phyloP scores from a whole-genome alignment of 192 early-diverging fungal species.

The Coemansia sp. region DNA sequence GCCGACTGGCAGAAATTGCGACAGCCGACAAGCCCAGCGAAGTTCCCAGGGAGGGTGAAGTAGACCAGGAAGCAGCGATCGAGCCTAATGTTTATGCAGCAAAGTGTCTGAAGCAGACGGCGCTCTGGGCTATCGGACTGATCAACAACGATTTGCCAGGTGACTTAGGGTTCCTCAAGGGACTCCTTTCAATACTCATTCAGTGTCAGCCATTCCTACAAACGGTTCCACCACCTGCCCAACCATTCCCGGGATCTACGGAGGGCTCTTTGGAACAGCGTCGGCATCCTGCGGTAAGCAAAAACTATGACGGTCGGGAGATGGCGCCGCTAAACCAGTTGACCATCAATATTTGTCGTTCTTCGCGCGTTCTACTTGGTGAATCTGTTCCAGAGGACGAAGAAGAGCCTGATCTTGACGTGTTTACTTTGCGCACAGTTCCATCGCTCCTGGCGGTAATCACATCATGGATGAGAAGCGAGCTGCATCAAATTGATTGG shows the following conservation, averaged over 20 bases:
- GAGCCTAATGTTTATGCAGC: too few species aligned
- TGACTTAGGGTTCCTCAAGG: conserved; percentile 15
- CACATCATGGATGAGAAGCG: conserved; percentile 20
- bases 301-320: conserved; percentile 12
- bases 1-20: conserved; percentile 2
- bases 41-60: not conserved
- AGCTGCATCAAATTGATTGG: conserved; percentile 36
- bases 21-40: not conserved
- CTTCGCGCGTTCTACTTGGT: conserved; percentile 9
- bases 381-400: conserved; percentile 4
- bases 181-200: conserved; percentile 5
- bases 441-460: conserved; percentile 10
- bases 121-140: conserved; percentile 10
- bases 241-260: too few species aligned
- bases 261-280: not conserved
- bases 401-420: conserved; percentile 17
- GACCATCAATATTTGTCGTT: conserved; percentile 8
- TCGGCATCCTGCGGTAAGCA: not conserved
- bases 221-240: not conserved
- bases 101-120: conserved; percentile 4
- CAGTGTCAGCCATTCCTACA: conserved; percentile 23
- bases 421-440: conserved; percentile 19
- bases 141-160: conserved; percentile 13
- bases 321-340: conserved; percentile 17
- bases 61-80: not conserved